Evolutionary conservation across 176 grass and related monocot genomes (phyloP), one percentile per base, ranked within the genome.

Genomic region (Hsuehochloa calcarea): DNA sequence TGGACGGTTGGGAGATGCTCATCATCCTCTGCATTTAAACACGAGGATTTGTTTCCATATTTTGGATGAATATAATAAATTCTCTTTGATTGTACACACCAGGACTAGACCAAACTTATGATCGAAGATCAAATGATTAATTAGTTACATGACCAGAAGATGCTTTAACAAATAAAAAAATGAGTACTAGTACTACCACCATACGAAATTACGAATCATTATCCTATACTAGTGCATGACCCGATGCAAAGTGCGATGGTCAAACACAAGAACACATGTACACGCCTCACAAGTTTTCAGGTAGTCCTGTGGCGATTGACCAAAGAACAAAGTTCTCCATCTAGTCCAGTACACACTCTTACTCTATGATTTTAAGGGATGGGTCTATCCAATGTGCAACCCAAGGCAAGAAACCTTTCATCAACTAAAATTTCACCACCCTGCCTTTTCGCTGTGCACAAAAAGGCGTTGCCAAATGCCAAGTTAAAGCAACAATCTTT

Each of bases 191-290:
- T 0, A 16, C 3, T 20, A 49, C 27, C 50, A 38, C 52, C 35
- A 46, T 20, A 29, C 26, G 20, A 14, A 37, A 43, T 43, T 43
- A 43, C 41, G 41, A 43, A 10, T 46, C 22, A 39, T 25, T 66
- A 8, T 39, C 17, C 12, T 65, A n/a, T 3, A 10, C 0, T 44
- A 72, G 20, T 90, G 5, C 54, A 29, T 76, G 22, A 71, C 77
- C 84, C 54, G 47, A 72, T 78, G 83, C 79, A 75, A 58, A 56
- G 55, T 52, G 41, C 5, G 72, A 79, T 50, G 70, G 79, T 83
- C 84, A 86, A 90, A 86, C 84, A 65, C 88, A 86, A 20, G 60
- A 50, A 72, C 79, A 82, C 46, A 90, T 83, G 79, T 46, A 79
- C 17, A 80, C 26, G 71, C 72, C 56, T 78, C 88, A 17, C 83